Evolutionary conservation across 2,329 filamentous ascomycete species (phyloP), one percentile per base, ranked within the genome.

Genomic region (Fusarium tuaranense): DNA sequence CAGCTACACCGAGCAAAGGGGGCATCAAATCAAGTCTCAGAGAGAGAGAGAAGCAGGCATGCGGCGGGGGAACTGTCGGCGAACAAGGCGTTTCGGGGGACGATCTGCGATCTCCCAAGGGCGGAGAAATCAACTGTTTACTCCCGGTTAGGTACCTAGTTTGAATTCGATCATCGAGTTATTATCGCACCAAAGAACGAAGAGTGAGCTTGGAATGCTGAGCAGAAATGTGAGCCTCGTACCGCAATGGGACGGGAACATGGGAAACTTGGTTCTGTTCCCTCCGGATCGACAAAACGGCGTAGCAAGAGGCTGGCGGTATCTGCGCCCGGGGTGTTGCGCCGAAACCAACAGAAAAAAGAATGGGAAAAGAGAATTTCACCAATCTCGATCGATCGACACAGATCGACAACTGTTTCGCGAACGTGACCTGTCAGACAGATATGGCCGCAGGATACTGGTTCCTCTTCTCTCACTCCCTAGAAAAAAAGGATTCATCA

Each of bases 381-480:
- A 69, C 32, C 46, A 74, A 75, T 75, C 73, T 75, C 73, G 73
- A 75, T 75, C 73, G 73, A 75, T 75, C 73, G 73, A 65, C 73
- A 64, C 51, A 53, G 73, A 75, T 75, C 73, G 60, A 62, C 73
- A 39, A 65, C 44, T 30, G 41, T 34, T 63, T 59, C 44, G 58
- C 62, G 57, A 73, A 38, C 70, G 61, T 75, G 73, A 75, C 72
- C 61, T 70, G 60, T 75, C 72, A 73, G 63, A 38, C 48, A 66
- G 66, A 67, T 53, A 74, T 64, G 62, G 62, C 14, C 18, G 46
- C 64, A 46, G 57, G 57, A 68, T 62, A 68, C 70, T 73, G 69
- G 63, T 68, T 27, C 67, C 41, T 27, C 48, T 32, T 53, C 48
- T 53, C 48, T 13, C 48, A n/a, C 48, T 53, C 25, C 25, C 25